A percentile compares a stretch with the other conserved stretches of the same genome.
These are phyloP conservation scores for Fusarium sambucinum DNA, from an alignment of 2,329 filamentous ascomycete species.

Conservation along the genomic window DNA sequence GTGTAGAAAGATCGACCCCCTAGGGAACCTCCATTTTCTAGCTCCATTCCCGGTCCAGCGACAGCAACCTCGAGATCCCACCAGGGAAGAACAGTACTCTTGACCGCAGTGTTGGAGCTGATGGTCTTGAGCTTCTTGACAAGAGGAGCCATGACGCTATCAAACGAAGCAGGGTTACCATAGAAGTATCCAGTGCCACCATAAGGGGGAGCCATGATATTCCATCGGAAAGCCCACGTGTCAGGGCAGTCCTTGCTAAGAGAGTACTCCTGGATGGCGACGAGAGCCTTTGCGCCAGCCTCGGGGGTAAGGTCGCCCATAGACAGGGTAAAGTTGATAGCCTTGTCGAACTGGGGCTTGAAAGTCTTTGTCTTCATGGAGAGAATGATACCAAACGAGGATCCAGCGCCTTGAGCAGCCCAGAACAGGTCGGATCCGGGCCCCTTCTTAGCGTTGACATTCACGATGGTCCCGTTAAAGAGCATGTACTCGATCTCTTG, in stretches of 20 bases:
- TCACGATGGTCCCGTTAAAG: slow-evolving; percentile 45
- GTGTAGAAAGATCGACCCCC: slow-evolving; percentile 44
- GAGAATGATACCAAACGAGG: slow-evolving; percentile 43
- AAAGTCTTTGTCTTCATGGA: slow-evolving; percentile 43
- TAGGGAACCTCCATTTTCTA: slow-evolving; percentile 34
- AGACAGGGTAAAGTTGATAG: slow-evolving; percentile 41
- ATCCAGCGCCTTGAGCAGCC: slow-evolving; percentile 42
- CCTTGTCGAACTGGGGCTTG: slow-evolving; percentile 38
- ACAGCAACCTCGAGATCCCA: slow-evolving; percentile 43
- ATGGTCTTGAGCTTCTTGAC: slow-evolving; percentile 30
- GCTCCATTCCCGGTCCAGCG: slow-evolving; percentile 41
- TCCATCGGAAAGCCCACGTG: slow-evolving; percentile 44
- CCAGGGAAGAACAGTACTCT: slow-evolving; percentile 40
- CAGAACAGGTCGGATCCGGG: slow-evolving; percentile 45
- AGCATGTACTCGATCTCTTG: slow-evolving; percentile 44
- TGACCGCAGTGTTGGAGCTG: slow-evolving; percentile 11
- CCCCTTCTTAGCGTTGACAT: slow-evolving; percentile 36
- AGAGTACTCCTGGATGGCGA: slow-evolving; percentile 43
- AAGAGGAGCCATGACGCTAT: slow-evolving; percentile 30
- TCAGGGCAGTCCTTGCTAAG: slow-evolving; percentile 33
- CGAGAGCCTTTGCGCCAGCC: slow-evolving; percentile 33
- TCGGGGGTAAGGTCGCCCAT: slow-evolving; percentile 32
- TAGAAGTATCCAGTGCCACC: slow-evolving; percentile 45
- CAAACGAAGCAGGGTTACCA: slow-evolving; percentile 41
- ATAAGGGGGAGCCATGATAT: slow-evolving; percentile 25